These are phyloP conservation scores for Eimeria necatrix DNA, from an alignment of 169 alveolate species.

Conservation along the genomic window DNA sequence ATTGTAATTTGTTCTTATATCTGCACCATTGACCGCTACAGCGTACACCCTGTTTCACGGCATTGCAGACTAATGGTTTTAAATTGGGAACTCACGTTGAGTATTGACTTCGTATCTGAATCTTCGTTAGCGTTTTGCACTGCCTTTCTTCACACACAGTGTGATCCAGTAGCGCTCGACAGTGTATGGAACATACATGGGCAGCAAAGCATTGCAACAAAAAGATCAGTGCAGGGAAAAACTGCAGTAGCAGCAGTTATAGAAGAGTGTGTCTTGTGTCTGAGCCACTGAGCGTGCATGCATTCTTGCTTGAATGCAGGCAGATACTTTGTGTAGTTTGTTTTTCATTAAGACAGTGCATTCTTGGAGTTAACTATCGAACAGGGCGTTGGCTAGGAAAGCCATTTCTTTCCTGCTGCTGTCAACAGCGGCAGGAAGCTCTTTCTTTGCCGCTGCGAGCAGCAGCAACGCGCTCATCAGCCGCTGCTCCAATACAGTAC, in stretches of 20 bases:
- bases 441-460: conserved; percentile 23
- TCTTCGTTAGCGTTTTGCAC: too few relatives aligned
- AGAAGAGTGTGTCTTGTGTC: not conserved
- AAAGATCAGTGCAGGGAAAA: not conserved
- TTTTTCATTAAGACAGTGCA: not conserved
- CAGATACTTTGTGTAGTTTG: not conserved
- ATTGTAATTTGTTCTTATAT: too few relatives aligned
- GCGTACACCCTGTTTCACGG: too few relatives aligned
- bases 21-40: too few relatives aligned
- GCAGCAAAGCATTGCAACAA: not conserved
- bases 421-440: not conserved
- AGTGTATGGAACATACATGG: too few relatives aligned
- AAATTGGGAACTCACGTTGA: too few relatives aligned
- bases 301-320: not conserved
- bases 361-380: not conserved
- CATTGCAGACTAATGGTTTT: too few relatives aligned
- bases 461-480: not conserved
- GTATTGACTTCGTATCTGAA: too few relatives aligned
- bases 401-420: conserved; percentile 32
- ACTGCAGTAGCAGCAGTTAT: not conserved
- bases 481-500: not conserved
- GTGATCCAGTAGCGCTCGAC: too few relatives aligned
- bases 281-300: not conserved
- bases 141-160: too few relatives aligned
- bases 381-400: not conserved